Base-by-base conservation (phyloP, 2,329 filamentous ascomycete genomes). In the Pseudonectria foliicola region DNA sequence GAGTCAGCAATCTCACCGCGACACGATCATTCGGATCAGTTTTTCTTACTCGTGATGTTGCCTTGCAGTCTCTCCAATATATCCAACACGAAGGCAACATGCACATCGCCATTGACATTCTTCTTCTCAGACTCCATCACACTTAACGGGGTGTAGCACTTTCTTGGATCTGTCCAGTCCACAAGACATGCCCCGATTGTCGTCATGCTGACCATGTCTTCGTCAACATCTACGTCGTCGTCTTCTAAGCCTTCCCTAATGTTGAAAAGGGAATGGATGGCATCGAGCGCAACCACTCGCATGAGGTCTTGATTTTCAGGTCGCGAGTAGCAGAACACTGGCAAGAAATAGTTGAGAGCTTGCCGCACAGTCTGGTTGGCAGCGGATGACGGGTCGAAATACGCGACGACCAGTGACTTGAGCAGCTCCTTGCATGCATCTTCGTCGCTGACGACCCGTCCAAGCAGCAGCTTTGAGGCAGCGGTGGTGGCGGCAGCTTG, bases 91-190 rank as follows among this genome's bases (percentile, higher is more conserved):
- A 96, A 73, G 10, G 83, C 73, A 2, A 94, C 69, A 53, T 95
- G 90, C 3, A 90, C 79, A 55, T 88, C 82, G 7, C 82, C 82
- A 43, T 84, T 82, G 12, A 85, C 73, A 33, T 66, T 68, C 64
- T 73, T 80, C 59, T 75, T 80, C 34, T 75, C 70, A 2, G 67
- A 68, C 31, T 83, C 75, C 39, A 66, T 62, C 2, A 70, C 52
- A 2, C 63, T 49, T 4, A 61, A 66, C 45, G 65, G 71, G 37
- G 58, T 72, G 62, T 63, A 84, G 63, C 66, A 85, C 59, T 93
- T 89, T 32, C 90, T 72, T 25, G 89, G 88, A 57, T 96, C 90
- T 0, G 90, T 96, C 92, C 90, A 96, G 57, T 96, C 90, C 1
- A 89, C 77, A 7, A 96, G 66, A 52, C 88, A 90, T 3, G 85